Conservation (phyloP, 179 eudicot genomes). For the Gypsophila paniculata region DNA sequence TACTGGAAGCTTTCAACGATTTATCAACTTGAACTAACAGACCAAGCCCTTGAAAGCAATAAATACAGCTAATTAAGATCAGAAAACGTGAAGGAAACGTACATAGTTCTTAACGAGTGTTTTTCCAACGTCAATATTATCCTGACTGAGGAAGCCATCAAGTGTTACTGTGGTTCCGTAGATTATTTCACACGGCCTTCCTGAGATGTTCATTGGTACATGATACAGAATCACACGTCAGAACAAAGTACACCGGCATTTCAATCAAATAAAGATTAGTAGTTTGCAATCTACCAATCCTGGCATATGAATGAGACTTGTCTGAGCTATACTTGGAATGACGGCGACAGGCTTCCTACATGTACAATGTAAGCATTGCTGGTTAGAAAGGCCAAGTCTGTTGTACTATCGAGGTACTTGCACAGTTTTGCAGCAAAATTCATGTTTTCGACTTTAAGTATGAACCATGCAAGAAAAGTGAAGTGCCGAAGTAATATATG, state of each 20-base stretch:
- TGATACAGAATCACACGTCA: not conserved
- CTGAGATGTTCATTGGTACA: constrained; percentile 29
- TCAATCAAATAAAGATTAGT: not conserved
- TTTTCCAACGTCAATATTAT: constrained; percentile 54
- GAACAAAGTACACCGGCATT: not conserved
- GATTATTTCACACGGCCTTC: constrained; percentile 38
- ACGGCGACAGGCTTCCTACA: constrained; percentile 48
- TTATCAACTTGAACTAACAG: not conserved
- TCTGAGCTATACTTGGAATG: constrained; percentile 59
- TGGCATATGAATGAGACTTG: constrained; percentile 48
- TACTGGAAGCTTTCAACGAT: not conserved
- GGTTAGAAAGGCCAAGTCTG: not conserved
- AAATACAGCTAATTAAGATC: not conserved
- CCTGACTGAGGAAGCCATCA: constrained; percentile 64
- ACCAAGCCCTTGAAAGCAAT: not conserved
- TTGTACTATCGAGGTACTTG: not conserved
- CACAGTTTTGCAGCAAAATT: not conserved
- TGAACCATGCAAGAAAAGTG: not conserved
- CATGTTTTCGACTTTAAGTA: not conserved
- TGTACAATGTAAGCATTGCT: constrained; percentile 10
- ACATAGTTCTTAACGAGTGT: constrained; percentile 59
- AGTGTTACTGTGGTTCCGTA: constrained; percentile 50
- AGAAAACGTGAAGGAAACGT: constrained; percentile 19
- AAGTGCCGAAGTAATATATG: not conserved
- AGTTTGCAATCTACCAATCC: constrained; percentile 29